Evolutionary conservation across 768 basidiomycete species (phyloP), one percentile per base, ranked within the genome.

Genomic region (Suillus paluster): DNA sequence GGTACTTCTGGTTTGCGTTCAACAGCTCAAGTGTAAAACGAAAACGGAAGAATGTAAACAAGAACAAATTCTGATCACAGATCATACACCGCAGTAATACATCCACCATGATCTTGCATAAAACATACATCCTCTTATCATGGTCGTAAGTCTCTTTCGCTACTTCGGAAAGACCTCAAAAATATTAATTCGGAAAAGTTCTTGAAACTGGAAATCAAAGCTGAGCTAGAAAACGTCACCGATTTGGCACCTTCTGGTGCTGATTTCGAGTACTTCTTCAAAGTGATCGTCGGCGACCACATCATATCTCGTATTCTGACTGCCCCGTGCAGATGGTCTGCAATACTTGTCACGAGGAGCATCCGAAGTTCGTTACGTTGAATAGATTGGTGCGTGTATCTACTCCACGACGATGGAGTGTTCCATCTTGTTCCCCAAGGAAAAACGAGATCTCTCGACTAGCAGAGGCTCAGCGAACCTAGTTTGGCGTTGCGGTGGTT

Each of bases 191-290:
- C 50, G 7, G 36, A 27, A 42, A 58, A 89, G 89, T 82, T 78
- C 60, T 79, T 92, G 15, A 78, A 80, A 63, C 78, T 91, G 34
- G 88, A 86, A 50, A 90, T 92, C 73, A 87, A 87, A 75, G 93
- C 92, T 12, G 89, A 91, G 4, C 81, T 95, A 48, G 91, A 94
- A 72, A 89, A 90, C 66, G 86, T 94, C 63, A 90, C 91, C 10
- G 79, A 85, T 67, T 77, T 95, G 33, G 76, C 77, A 55, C 92
- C 92, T 34, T 81, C 83, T n/a, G 74, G 79, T 4, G 81, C 86
- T 34, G 83, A 87, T 65, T 95, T 90, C 66, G 89, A 93, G 61
- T 95, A 85, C 72, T 89, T 90, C 80, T 94, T 95, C 79, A 73
- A 89, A 80, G 92, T 91, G 55, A 50, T 39, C 53, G 7, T 38